Conservation (phyloP, 2,329 filamentous ascomycete species). For the Neopestalotiopsis rosae region DNA sequence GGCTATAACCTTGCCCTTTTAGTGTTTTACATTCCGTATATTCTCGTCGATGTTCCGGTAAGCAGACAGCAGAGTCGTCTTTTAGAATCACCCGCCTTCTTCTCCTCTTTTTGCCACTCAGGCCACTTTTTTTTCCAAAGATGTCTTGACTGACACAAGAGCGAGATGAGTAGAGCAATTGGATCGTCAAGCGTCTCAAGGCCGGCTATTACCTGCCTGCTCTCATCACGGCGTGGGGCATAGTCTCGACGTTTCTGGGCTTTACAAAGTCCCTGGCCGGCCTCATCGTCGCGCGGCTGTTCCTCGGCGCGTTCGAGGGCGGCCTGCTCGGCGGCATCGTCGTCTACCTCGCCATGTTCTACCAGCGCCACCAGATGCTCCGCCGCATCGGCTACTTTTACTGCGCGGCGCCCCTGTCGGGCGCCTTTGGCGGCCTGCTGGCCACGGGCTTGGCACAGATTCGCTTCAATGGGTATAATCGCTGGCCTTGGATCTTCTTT, state of each 20-base stretch:
- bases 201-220: constrained; percentile 81
- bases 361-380: constrained; percentile 54
- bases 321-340: constrained; percentile 61
- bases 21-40: constrained; percentile 87
- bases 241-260: constrained; percentile 72
- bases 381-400: constrained; percentile 14
- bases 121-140: not conserved
- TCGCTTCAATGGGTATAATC: constrained; percentile 34
- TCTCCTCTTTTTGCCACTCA: not conserved
- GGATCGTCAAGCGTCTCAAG: constrained; percentile 77
- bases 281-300: constrained; percentile 70
- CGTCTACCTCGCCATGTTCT: constrained; percentile 17
- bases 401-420: constrained; percentile 30
- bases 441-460: constrained; percentile 44
- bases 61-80: constrained; percentile 46
- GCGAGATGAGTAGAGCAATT: constrained; percentile 63
- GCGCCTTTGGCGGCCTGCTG: constrained; percentile 34
- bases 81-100: too few species aligned
- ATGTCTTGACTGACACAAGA: constrained; percentile 6
- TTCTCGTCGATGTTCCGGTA: constrained; percentile 65
- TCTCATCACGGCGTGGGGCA: constrained; percentile 80
- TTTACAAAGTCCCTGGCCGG: constrained; percentile 67
- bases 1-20: constrained; percentile 79
- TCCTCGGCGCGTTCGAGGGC: constrained; percentile 77
- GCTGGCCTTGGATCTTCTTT: constrained; percentile 54